These are phyloP conservation scores for Trichoderma lentiforme DNA, from an alignment of 2,329 filamentous ascomycete genomes.

Conservation along the genomic window DNA sequence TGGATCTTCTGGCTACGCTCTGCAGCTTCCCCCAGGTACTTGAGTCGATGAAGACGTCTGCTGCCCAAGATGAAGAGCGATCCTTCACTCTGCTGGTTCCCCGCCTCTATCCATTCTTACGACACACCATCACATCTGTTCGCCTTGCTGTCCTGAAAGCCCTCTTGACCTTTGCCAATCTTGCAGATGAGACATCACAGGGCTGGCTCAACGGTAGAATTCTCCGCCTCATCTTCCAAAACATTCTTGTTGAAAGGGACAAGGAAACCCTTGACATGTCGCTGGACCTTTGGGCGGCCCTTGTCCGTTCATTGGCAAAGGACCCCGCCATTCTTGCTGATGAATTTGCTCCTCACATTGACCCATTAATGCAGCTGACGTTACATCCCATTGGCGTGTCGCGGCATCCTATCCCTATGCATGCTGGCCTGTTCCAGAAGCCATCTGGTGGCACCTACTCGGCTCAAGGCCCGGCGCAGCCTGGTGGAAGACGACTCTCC, in stretches of 20 bases:
- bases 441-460: conserved; percentile 86
- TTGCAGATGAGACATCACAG: conserved; percentile 74
- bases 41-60: conserved; percentile 89
- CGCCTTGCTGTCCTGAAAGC: conserved; percentile 90
- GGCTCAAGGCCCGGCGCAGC: conserved; percentile 43
- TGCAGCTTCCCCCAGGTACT: conserved; percentile 93
- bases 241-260: conserved; percentile 89
- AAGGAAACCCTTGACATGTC: conserved; percentile 78
- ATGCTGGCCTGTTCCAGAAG: conserved; percentile 82
- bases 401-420: conserved; percentile 88
- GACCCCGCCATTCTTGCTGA: conserved; percentile 62
- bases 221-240: conserved; percentile 87
- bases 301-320: conserved; percentile 66
- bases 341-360: conserved; percentile 72
- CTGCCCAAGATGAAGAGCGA: conserved; percentile 74
- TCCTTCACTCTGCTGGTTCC: conserved; percentile 93
- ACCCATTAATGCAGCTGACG: conserved; percentile 78
- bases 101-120: conserved; percentile 89
- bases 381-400: conserved; percentile 90
- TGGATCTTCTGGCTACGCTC: conserved; percentile 94
- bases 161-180: conserved; percentile 84
- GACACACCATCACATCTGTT: conserved; percentile 95
- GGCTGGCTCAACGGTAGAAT: conserved; percentile 92
- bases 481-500: conserved; percentile 45
- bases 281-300: conserved; percentile 78